Evolutionary conservation across 1,139 yeast species (phyloP), one percentile per base, ranked within the genome.

Genomic region (Debaryomyces udenii): DNA sequence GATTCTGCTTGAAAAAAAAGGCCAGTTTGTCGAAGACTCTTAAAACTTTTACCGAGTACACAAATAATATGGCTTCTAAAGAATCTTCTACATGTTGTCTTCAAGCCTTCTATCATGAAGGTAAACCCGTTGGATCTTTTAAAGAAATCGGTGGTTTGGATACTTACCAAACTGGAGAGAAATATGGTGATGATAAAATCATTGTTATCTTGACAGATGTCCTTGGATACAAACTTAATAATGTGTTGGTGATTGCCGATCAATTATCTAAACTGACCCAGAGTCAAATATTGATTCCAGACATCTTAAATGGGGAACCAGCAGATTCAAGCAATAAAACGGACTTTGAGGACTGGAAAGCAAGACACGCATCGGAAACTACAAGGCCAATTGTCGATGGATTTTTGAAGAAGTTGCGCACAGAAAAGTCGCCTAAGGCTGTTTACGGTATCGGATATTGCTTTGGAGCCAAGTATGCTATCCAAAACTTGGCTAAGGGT

Each of bases 401-500:
- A 6, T 84, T 73, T 52, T 55, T 85, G 47, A 49, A 53, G 1
- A 55, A 57, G 3, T 61, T 83, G 45, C 74, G 68, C 46, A 52
- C 56, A 24, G 78, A 74, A 41, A 59, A 64, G 39, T 59, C 66
- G 4, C 83, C 87, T 9, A 65, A 74, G 42, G 80, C 73, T 50
- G 47, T 84, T 20, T 82, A 74, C 38, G 80, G 80, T 14, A 66
- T 85, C 41, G 96, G 96, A 14, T 83, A 87, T 71, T 90, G 96
- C 67, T 89, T 74, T 52, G 96, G 96, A 55, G 96, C 90, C 38
- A 84, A 82, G 61, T 81, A 68, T 49, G 80, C 76, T 22, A 56
- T 84, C 37, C 80, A 75, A 44, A 74, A 83, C 42, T 64, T 84
- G 38, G 64, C 77, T 2, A 61, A 62, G 13, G 67, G 57, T 18